Evolutionary conservation across 164 flowering plant species (phyloP), one percentile per base, ranked within the genome.

Genomic region (Dillenia suffruticosa): DNA sequence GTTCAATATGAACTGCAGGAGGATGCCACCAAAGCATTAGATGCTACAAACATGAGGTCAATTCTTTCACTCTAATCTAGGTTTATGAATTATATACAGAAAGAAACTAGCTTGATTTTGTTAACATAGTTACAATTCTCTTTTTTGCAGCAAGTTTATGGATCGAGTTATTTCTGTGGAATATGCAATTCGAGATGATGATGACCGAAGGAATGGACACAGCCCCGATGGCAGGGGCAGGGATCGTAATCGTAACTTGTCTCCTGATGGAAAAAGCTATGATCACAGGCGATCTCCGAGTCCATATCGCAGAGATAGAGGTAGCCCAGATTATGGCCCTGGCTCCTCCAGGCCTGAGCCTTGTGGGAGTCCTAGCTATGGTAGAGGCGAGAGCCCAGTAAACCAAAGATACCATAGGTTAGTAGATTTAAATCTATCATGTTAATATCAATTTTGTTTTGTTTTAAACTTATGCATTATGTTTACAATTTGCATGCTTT

Each of bases 121-220:
- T 5, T 32, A 32, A 32, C 40, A 32, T 32, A 32, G 4, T 32
- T 32, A 32, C 40, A 32, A 32, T 32, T 32, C 40, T 46, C n/a
- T 47, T 12, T 24, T 63, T 46, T 69, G 72, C 81, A 94, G 99
- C 82, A 89, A 92, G 80, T 57, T 91, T 78, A 72, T 86, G 89
- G 99, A 89, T 56, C 81, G 94, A 24, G 92, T 91, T 61, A 86
- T 94, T 52, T 82, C 96, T 9, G 99, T 94, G 63, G 99, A 94
- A 61, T 94, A 87, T 83, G 95, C 99, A 24, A 82, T 78, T 14
- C 79, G 89, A 48, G 97, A 94, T 81, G 96, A 94, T 72, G 97
- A 91, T 72, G 98, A 84, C 8, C 81, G 74, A 63, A 77, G 76
- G 69, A 77, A 82, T 74, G 92, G 89, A 2, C 58, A 77, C 56